Evolutionary conservation across 768 basidiomycete species (phyloP), one percentile per base, ranked within the genome.

Genomic region (Erythrobasidium yunnanense): DNA sequence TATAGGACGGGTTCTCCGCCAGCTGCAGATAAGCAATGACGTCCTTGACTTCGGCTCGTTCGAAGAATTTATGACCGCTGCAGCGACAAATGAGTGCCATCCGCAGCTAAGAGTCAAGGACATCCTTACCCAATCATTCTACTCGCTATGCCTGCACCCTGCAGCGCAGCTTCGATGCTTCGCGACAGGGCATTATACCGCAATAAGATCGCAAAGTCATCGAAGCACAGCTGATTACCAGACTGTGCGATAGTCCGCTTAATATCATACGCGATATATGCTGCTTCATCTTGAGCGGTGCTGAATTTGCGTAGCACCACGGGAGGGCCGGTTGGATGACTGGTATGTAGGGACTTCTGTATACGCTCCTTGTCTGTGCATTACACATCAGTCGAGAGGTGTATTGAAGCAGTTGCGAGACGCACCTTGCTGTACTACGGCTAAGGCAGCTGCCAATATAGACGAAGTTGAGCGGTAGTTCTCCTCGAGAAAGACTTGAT

Each of bases 381-480:
- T 25, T 20, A 22, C 18, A 22, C 42, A 20, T 11, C 32, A 50
- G 42, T n/a, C 38, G 15, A 34, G 4, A 13, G 29, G 0, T 25
- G 18, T n/a, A 34, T 15, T 17, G 52, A 17, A 23, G 22, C 30
- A 42, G 25, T n/a, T 11, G n/a, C 45, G 6, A 11, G 22, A 69
- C 75, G 13, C 67, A 84, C 88, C 89, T 83, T 90, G 85, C 0
- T 84, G 78, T n/a, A 91, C 83, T 66, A 93, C 84, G 1, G 87
- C 87, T 4, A 87, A 72, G 55, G 86, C 86, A 2, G 84, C 81
- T 1, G 80, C 79, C 4, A 93, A 77, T 62, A 93, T 90, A 0
- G 84, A 79, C 0, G 80, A 84, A 0, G 88, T 89, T 0, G 87
- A 90, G 8, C 90, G 84, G 76, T 90, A 93, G 73, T 90, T 91